Evolutionary conservation across 176 grass and related monocot genomes (phyloP), one percentile per base, ranked within the genome.

Genomic region (Aegilops sharonensis): DNA sequence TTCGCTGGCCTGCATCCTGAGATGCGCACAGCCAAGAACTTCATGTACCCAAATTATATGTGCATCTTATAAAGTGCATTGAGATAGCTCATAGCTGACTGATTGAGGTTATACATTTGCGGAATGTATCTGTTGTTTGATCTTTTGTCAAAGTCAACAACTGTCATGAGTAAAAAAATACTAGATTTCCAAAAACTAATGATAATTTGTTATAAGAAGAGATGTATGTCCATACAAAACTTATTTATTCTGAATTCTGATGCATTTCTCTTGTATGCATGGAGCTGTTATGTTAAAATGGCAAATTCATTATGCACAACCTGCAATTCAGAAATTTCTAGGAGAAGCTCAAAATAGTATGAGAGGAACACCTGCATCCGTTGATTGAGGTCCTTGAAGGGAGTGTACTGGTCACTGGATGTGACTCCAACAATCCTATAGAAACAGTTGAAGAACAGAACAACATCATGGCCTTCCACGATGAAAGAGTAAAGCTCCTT

Each of bases 391-490:
- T 84, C 59, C 68, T 9, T 10, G 9, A 91, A 67, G 48, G 79
- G 15, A 13, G 32, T 91, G 43, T 91, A 87, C 14, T 43, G 59
- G 43, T 8, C 85, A 86, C 14, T 27, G 2, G 11, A 23, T 72
- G 20, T 86, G 13, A 25, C 79, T 60, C 84, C 84, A 50, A 72
- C 79, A 83, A 78, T 59, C 36, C 18, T 79, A 76, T 40, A 20
- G 13, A 89, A 48, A 67, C 77, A 76, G 18, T 68, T 85, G 77
- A 89, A 77, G 68, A 81, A 85, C 47, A 89, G 57, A 1, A 56
- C 17, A 81, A 69, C 34, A 68, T 34, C 47, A 8, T 37, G 23
- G 34, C 10, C 70, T 89, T 85, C 47, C 8, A 78, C 2, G 32
- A 35, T 6, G 52, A 37, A 83, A 80, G 84, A 87, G 36, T 83